phyloP scores from a whole-genome alignment of 768 basidiomycete genomes.

The Serendipita indica region DNA sequence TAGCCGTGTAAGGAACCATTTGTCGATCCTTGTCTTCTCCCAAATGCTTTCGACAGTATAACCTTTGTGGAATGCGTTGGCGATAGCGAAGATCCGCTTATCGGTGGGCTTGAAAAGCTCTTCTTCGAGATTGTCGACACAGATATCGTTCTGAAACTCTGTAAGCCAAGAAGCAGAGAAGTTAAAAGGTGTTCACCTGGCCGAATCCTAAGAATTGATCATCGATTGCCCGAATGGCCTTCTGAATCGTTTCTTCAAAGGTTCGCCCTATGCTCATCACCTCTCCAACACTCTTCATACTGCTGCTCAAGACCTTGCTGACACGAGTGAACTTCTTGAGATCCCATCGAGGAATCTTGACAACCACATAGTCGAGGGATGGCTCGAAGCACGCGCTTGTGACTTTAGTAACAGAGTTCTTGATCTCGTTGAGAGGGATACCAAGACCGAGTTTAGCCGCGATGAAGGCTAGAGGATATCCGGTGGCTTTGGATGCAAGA shows the following conservation, averaged over 20 bases:
- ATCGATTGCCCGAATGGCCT: conserved; percentile 93
- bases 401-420: conserved; percentile 92
- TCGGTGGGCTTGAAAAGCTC: conserved; percentile 92
- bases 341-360: conserved; percentile 99
- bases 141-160: conserved; percentile 47
- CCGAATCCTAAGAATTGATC: conserved; percentile 90
- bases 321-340: conserved; percentile 95
- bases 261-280: conserved; percentile 98
- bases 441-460: conserved; percentile 96
- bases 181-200: conserved; percentile 36
- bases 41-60: conserved; percentile 93
- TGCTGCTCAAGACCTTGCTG: conserved; percentile 75
- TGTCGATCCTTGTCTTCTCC: conserved; percentile 97
- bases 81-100: conserved; percentile 93
- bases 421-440: conserved; percentile 94
- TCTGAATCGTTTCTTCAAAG: conserved; percentile 97
- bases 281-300: conserved; percentile 99
- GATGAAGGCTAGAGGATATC: conserved; percentile 95
- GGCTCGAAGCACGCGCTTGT: conserved; percentile 98
- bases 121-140: conserved; percentile 80
- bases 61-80: conserved; percentile 81
- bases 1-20: conserved; percentile 91
- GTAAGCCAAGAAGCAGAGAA: neutral
- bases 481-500: conserved; percentile 94
- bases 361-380: conserved; percentile 89